Conservation (phyloP, 2,329 filamentous ascomycete genomes). For the Cryphonectria japonica region DNA sequence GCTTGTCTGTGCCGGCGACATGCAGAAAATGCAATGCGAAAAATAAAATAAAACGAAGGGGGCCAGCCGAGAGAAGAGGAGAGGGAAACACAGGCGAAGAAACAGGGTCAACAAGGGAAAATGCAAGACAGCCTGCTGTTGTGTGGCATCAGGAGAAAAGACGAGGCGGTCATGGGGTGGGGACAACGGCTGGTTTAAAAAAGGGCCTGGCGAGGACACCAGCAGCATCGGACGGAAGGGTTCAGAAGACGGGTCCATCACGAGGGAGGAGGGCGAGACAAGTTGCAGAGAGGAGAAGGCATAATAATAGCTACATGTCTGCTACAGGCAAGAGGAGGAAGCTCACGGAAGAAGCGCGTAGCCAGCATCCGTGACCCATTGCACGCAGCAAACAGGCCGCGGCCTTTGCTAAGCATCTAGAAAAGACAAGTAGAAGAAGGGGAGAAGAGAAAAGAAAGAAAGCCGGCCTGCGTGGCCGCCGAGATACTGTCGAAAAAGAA, state of each 20-base stretch:
- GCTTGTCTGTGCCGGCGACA: slow-evolving; percentile 16
- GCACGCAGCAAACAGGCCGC: slow-evolving; percentile 5
- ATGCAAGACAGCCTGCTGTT: slow-evolving; percentile 17
- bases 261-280: neutral
- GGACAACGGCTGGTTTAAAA: slow-evolving; percentile 21
- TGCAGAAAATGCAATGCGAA: neutral
- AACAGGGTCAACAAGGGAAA: neutral
- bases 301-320: slow-evolving; percentile 15
- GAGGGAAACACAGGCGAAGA: neutral
- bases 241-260: neutral
- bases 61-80: neutral
- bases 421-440: neutral
- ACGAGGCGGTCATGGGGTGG: neutral
- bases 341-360: slow-evolving; percentile 14
- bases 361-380: slow-evolving; percentile 1
- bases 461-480: neutral
- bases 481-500: neutral
- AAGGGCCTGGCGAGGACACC: neutral
- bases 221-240: neutral
- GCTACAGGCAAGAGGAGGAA: slow-evolving; percentile 11
- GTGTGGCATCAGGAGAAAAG: slow-evolving; percentile 1
- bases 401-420: slow-evolving; percentile 9
- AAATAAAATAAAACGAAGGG: neutral
- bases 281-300: neutral
- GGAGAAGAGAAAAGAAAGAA: no score